Evolutionary conservation across 1,284 basidiomycete genomes (phyloP).

Genomic region (Tetrapyrgos nigripes): DNA sequence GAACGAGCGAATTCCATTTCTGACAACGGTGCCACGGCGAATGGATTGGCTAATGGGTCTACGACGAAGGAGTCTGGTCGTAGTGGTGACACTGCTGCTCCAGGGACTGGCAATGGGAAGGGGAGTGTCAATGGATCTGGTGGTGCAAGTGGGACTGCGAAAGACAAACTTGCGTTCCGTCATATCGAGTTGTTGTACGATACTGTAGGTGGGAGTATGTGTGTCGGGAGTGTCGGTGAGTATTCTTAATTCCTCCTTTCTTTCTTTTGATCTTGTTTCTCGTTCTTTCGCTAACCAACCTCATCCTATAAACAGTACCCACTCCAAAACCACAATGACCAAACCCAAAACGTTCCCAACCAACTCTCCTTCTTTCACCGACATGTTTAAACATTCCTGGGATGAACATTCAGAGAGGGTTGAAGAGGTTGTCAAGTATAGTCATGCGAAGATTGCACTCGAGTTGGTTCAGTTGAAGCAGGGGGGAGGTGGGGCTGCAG

Average conservation of each 20-base stretch:
- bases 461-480: conserved; percentile 6
- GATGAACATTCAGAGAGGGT: conserved; percentile 8
- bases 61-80: background rate
- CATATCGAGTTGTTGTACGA: conserved; percentile 12
- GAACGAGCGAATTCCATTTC: too few species aligned
- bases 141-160: background rate
- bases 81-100: too few species aligned
- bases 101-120: background rate
- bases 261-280: background rate
- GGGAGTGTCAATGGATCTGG: too few species aligned
- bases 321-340: background rate
- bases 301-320: background rate
- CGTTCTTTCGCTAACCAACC: background rate
- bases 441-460: conserved; percentile 4
- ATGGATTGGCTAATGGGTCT: background rate
- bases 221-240: conserved; percentile 14
- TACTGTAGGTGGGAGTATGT: conserved; percentile 12
- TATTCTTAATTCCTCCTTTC: background rate
- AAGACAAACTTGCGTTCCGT: conserved; percentile 7
- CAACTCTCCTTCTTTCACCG: conserved; percentile 1
- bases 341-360: conserved; percentile 13
- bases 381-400: conserved; percentile 6
- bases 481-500: background rate
- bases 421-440: conserved; percentile 13
- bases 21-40: too few species aligned